A percentile compares a stretch with the other conserved stretches of the same genome.
Conservation (phyloP, 1,139 yeast species). For the Insectozyma bohioensis region DNA sequence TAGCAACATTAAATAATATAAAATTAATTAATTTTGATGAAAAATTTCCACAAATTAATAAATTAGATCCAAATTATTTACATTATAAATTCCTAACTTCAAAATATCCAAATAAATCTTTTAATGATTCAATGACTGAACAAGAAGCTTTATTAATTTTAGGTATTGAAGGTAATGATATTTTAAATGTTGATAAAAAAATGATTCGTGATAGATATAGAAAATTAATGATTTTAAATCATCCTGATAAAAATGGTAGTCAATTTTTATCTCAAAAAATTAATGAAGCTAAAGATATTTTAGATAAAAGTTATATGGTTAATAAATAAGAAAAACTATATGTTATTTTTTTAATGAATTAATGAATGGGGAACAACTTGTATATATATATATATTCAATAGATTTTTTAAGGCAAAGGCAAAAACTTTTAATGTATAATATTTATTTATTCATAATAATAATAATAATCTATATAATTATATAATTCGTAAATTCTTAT, state of each 20-base stretch:
- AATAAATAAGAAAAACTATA: slow-evolving; percentile 16
- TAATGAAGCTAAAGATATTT: slow-evolving; percentile 69
- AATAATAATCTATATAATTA: too few relatives aligned
- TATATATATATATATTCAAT: too few relatives aligned
- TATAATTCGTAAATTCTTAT: too few relatives aligned
- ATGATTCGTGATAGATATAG: slow-evolving; percentile 58
- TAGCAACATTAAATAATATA: slow-evolving; percentile 53
- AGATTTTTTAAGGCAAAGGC: not conserved
- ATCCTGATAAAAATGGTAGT: slow-evolving; percentile 80
- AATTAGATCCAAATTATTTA: slow-evolving; percentile 20
- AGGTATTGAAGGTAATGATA: slow-evolving; percentile 55
- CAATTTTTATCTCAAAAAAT: slow-evolving; percentile 69
- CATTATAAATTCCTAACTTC: slow-evolving; percentile 26
- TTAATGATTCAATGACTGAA: slow-evolving; percentile 54
- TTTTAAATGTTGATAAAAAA: slow-evolving; percentile 40
- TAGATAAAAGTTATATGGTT: slow-evolving; percentile 56
- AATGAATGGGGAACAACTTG: not conserved
- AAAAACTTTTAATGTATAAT: too few relatives aligned
- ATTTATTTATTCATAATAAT: too few relatives aligned
- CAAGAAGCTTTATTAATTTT: slow-evolving; percentile 57
- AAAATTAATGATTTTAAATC: slow-evolving; percentile 62
- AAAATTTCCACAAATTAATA: slow-evolving; percentile 6
- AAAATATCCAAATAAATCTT: slow-evolving; percentile 48
- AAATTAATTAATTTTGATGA: slow-evolving; percentile 19
- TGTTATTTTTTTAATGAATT: not conserved